phyloP scores from a whole-genome alignment of 495 filamentous ascomycete genomes.

The Ascobolus immersus region DNA sequence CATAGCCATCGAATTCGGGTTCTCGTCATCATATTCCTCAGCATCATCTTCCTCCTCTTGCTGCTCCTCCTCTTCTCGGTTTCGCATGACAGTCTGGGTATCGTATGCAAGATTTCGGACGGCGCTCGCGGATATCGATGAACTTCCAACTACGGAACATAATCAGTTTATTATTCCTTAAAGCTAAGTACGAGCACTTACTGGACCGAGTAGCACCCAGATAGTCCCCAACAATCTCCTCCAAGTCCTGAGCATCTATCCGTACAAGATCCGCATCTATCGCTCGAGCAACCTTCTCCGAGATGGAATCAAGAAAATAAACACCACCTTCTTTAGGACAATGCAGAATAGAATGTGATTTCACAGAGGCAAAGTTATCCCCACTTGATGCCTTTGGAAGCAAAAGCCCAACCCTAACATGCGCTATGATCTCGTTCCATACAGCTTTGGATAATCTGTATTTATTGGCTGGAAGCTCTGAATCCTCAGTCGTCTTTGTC shows the following conservation, averaged over 20 bases:
- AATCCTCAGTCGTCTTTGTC: background rate
- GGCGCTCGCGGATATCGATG: constrained; percentile 5
- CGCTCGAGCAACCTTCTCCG: constrained; percentile 31
- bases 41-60: constrained; percentile 19
- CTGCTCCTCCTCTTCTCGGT: constrained; percentile 15
- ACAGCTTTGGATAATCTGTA: constrained; percentile 4
- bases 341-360: constrained; percentile 39
- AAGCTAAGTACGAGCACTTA: constrained; percentile 4
- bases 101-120: constrained; percentile 42
- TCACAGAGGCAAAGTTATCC: constrained; percentile 22
- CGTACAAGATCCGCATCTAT: constrained; percentile 50
- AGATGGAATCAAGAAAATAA: constrained; percentile 30
- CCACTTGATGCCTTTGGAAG: constrained; percentile 14
- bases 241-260: constrained; percentile 55
- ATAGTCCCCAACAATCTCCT: constrained; percentile 48
- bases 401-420: constrained; percentile 14
- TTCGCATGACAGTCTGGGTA: constrained; percentile 18
- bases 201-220: constrained; percentile 28
- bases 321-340: constrained; percentile 34
- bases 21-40: constrained; percentile 19
- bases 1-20: no score
- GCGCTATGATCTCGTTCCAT: constrained; percentile 15
- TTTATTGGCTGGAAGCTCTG: background rate
- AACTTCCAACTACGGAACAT: constrained; percentile 2
- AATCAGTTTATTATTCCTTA: background rate